These are phyloP conservation scores for Glaciozyma antarctica DNA, from an alignment of 768 basidiomycete genomes.

Conservation along the genomic window DNA sequence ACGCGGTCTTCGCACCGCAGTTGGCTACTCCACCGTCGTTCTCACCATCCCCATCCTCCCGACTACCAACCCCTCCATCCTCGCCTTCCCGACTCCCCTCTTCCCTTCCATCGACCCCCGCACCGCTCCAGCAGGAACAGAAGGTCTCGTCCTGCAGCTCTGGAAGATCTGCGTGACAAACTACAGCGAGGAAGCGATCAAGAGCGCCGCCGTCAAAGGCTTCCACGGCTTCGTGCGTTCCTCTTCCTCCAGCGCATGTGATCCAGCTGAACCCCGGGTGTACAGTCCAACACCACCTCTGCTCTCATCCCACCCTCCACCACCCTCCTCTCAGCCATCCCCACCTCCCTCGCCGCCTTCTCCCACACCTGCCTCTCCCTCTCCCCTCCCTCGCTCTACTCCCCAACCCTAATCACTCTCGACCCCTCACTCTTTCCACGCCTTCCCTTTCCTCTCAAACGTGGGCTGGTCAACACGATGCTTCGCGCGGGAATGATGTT, in stretches of 20 bases:
- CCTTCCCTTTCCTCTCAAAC: conserved; percentile 69
- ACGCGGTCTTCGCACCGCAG: conserved; percentile 41
- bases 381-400: conserved; percentile 61
- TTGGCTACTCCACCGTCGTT: conserved; percentile 76
- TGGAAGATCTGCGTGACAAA: conserved; percentile 68
- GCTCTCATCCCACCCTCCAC: conserved; percentile 14
- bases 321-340: conserved; percentile 57
- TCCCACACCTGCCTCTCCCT: conserved; percentile 72
- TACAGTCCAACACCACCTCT: conserved; percentile 28
- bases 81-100: conserved; percentile 54
- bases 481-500: conserved; percentile 73
- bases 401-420: conserved; percentile 69
- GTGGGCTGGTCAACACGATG: conserved; percentile 70
- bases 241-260: neutral
- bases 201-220: conserved; percentile 19
- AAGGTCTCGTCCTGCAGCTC: conserved; percentile 53
- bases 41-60: conserved; percentile 57
- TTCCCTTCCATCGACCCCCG: conserved; percentile 47
- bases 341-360: conserved; percentile 63
- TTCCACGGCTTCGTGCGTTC: conserved; percentile 71
- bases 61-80: conserved; percentile 56
- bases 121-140: conserved; percentile 44
- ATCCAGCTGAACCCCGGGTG: neutral
- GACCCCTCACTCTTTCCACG: conserved; percentile 63
- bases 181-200: conserved; percentile 53